These are phyloP conservation scores for Coffea humblotiana DNA, from an alignment of 305 asterid species.

Conservation along the genomic window DNA sequence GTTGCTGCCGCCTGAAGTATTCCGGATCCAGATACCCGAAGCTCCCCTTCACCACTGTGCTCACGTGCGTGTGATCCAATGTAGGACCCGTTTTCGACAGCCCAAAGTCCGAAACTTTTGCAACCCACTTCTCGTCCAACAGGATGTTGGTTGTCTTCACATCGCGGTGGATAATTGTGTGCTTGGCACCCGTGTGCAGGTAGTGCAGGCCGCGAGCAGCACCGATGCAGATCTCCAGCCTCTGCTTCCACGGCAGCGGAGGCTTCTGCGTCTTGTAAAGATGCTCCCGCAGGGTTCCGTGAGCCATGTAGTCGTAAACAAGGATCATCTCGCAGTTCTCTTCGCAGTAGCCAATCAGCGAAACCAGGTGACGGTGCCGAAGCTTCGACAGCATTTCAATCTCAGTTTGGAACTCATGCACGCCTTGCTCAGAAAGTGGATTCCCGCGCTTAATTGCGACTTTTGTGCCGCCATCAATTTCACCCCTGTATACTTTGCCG, in stretches of 20 bases:
- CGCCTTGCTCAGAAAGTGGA: slow-evolving; percentile 80
- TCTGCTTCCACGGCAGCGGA: slow-evolving; percentile 82
- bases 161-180: slow-evolving; percentile 87
- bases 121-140: slow-evolving; percentile 90
- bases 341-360: slow-evolving; percentile 90
- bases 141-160: slow-evolving; percentile 92
- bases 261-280: slow-evolving; percentile 88
- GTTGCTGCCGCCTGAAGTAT: slow-evolving; percentile 76
- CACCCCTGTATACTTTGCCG: slow-evolving; percentile 86
- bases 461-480: slow-evolving; percentile 69
- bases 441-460: slow-evolving; percentile 93
- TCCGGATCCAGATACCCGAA: slow-evolving; percentile 84
- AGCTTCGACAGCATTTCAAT: slow-evolving; percentile 94
- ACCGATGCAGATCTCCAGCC: slow-evolving; percentile 94
- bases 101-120: slow-evolving; percentile 89
- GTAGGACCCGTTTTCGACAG: slow-evolving; percentile 85
- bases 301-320: slow-evolving; percentile 89
- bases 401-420: slow-evolving; percentile 90
- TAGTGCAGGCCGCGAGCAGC: slow-evolving; percentile 93
- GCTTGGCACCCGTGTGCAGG: slow-evolving; percentile 90
- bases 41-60: slow-evolving; percentile 92
- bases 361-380: slow-evolving; percentile 91
- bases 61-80: slow-evolving; percentile 80
- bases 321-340: slow-evolving; percentile 95
- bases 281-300: slow-evolving; percentile 92